Evolutionary conservation across 768 basidiomycete genomes (phyloP), one percentile per base, ranked within the genome.

Genomic region (Boletus sensibilis): DNA sequence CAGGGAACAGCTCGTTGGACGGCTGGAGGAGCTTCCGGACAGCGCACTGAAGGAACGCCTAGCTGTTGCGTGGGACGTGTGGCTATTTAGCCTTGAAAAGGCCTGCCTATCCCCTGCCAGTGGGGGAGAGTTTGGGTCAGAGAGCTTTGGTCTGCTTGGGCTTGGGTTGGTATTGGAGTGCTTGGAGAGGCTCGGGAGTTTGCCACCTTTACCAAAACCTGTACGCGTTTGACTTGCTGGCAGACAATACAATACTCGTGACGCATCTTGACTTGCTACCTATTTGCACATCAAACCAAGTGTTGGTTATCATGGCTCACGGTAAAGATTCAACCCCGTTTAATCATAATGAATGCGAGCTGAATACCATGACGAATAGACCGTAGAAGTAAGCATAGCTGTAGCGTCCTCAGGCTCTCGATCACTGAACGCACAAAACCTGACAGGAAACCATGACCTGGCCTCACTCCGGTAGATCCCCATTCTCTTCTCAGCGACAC

Each of bases 131-230:
- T 81, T 82, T 64, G 85, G 84, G 14, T 74, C 78, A 3, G 77
- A 82, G 53, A 90, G 87, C 60, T 92, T 92, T 66, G 83, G 85
- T 8, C 63, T 92, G 42, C 76, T 92, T 46, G 82, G 83, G 0
- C 73, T 92, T 39, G 78, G 78, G 12, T 68, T 79, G 5, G 76
- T 88, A 31, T 77, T 88, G 52, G 82, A 87, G 47, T 83, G 78
- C 57, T 68, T 89, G 61, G 81, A 83, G 35, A 70, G 68, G 45
- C 66, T 79, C 14, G 71, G 69, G 21, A 57, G 65, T 44, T 49
- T 75, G 35, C 68, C 69, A 2, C 67, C 69, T 34, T 35, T 61
- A 53, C 57, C 45, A 49, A 52, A 31, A 2, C 45, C 45, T 44
- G 37, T 29, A 52, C 56, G 47, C 47, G 25, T 23, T 60, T 38